Percentiles rank a stretch among this genome's conserved stretches.
These are phyloP conservation scores for Boletus semigastroideus DNA, from an alignment of 1,284 basidiomycete genomes.

Conservation along the genomic window DNA sequence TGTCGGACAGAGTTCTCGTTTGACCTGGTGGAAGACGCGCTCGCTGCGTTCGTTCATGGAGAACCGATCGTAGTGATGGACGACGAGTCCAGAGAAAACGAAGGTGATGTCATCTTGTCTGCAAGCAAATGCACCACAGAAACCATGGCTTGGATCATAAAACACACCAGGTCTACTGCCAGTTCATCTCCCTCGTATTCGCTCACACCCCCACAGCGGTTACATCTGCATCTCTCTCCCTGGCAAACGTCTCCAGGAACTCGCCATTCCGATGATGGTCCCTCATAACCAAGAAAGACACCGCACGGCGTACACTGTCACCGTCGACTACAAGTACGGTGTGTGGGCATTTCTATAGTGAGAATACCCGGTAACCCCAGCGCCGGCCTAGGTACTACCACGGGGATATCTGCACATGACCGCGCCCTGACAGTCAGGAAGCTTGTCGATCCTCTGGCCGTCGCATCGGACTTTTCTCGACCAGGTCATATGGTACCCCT, in stretches of 20 bases:
- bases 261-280: slow-evolving; percentile 95
- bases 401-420: slow-evolving; percentile 97
- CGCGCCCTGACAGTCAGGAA: slow-evolving; percentile 85
- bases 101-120: slow-evolving; percentile 90
- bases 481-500: slow-evolving; percentile 97
- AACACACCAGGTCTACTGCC: slow-evolving; percentile 79
- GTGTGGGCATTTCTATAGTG: slow-evolving; percentile 16
- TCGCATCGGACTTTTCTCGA: slow-evolving; percentile 79
- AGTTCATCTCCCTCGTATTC: background rate
- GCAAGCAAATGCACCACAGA: slow-evolving; percentile 83
- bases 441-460: slow-evolving; percentile 63
- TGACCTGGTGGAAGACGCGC: slow-evolving; percentile 78
- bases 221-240: slow-evolving; percentile 93
- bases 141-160: slow-evolving; percentile 99
- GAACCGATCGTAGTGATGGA: slow-evolving; percentile 97
- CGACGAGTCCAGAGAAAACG: slow-evolving; percentile 91
- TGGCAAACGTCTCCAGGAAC: slow-evolving; percentile 69
- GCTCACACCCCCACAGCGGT: slow-evolving; percentile 56
- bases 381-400: slow-evolving; percentile 72
- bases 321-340: slow-evolving; percentile 91
- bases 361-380: background rate
- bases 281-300: slow-evolving; percentile 88
- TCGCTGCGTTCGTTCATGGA: slow-evolving; percentile 77
- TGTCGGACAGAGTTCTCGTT: slow-evolving; percentile 45
- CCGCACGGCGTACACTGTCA: slow-evolving; percentile 96